phyloP scores from a whole-genome alignment of 805 yeast species.

The Ogataea pini region DNA sequence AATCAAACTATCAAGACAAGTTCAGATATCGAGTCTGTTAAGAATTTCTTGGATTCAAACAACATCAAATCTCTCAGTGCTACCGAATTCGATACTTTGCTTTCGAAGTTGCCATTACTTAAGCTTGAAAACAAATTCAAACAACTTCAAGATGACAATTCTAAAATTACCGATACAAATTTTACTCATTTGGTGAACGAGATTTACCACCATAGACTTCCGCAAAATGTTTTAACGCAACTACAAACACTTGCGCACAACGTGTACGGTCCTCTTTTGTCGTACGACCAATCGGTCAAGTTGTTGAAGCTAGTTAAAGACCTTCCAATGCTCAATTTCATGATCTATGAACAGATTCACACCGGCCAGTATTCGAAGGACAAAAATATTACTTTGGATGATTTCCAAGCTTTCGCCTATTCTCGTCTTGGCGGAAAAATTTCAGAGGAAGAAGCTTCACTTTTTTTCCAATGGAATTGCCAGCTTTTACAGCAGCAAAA shows the following conservation, averaged over 20 bases:
- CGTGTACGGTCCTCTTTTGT: slow-evolving; percentile 46
- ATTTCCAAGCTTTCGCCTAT: slow-evolving; percentile 30
- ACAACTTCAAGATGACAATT: slow-evolving; percentile 12
- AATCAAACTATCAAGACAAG: slow-evolving; percentile 20
- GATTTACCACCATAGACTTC: slow-evolving; percentile 33
- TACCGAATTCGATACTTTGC: slow-evolving; percentile 23
- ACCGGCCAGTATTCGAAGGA: slow-evolving; percentile 24
- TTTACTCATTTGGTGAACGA: slow-evolving; percentile 26
- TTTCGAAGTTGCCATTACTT: slow-evolving; percentile 29
- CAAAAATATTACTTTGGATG: slow-evolving; percentile 26
- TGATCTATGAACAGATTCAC: slow-evolving; percentile 32
- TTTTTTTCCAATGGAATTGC: slow-evolving; percentile 40
- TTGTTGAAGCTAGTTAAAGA: slow-evolving; percentile 45
- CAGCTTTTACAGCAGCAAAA: slow-evolving; percentile 30
- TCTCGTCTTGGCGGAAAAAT: slow-evolving; percentile 17
- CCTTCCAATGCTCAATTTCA: slow-evolving; percentile 35
- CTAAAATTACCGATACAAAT: slow-evolving; percentile 21
- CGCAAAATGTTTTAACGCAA: slow-evolving; percentile 60
- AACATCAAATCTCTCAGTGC: slow-evolving; percentile 18
- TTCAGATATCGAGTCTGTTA: slow-evolving; percentile 22
- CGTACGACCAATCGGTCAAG: slow-evolving; percentile 49
- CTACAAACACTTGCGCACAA: slow-evolving; percentile 41
- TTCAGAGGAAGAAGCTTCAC: slow-evolving; percentile 30
- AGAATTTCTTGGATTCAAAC: slow-evolving; percentile 14
- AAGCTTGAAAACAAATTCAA: slow-evolving; percentile 29